phyloP scores from a whole-genome alignment of 495 filamentous ascomycete species.

The Aspergillus diversus region DNA sequence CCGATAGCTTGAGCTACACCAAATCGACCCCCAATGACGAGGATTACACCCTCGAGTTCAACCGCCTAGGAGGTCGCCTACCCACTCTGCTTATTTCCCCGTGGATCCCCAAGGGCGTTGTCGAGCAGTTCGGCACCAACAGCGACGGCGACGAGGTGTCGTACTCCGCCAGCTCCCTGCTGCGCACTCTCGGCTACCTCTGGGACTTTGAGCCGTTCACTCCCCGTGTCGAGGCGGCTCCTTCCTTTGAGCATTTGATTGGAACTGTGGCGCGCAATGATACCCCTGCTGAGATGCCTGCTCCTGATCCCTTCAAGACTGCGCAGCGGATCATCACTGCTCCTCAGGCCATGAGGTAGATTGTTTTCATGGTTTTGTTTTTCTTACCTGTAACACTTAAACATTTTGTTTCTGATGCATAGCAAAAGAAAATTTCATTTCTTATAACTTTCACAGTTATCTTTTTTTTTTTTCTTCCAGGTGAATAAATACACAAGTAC shows the following conservation, averaged over 20 bases:
- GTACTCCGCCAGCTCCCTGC: slow-evolving; percentile 44
- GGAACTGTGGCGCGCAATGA: slow-evolving; percentile 22
- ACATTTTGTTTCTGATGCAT: too few relatives aligned
- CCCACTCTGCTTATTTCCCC: slow-evolving; percentile 55
- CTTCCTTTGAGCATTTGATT: slow-evolving; percentile 50
- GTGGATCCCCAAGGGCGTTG: slow-evolving; percentile 45
- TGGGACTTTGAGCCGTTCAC: slow-evolving; percentile 52
- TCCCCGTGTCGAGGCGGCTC: slow-evolving; percentile 39
- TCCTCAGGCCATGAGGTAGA: too few relatives aligned
- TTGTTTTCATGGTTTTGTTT: too few relatives aligned
- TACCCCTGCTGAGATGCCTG: slow-evolving; percentile 30
- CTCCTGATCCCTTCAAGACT: slow-evolving; percentile 15
- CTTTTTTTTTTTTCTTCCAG: too few relatives aligned
- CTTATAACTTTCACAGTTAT: too few relatives aligned
- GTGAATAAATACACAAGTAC: too few relatives aligned
- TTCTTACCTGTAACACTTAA: too few relatives aligned
- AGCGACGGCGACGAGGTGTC: slow-evolving; percentile 34
- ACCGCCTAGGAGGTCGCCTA: slow-evolving; percentile 52
- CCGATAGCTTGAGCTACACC: slow-evolving; percentile 49
- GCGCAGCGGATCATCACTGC: too few relatives aligned
- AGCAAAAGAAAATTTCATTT: too few relatives aligned
- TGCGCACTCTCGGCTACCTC: slow-evolving; percentile 46
- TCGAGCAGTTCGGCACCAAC: slow-evolving; percentile 52
- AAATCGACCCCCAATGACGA: slow-evolving; percentile 43
- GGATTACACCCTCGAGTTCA: slow-evolving; percentile 48